These are phyloP conservation scores for Alloteropsis semialata DNA, from an alignment of 176 grass and related monocot genomes.

Conservation along the genomic window DNA sequence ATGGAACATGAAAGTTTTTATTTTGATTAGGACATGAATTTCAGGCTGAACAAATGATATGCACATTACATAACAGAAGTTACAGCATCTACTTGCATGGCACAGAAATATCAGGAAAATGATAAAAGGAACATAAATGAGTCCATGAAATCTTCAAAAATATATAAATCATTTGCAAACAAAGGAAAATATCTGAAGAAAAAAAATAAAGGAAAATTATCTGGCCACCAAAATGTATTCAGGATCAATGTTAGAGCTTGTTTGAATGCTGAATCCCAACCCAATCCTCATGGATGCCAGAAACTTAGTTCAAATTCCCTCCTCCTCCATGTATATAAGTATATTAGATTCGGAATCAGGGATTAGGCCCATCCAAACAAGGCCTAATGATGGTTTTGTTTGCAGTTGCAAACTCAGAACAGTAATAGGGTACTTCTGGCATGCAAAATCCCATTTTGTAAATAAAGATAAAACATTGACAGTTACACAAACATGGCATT, in stretches of 20 bases:
- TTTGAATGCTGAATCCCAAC: not conserved
- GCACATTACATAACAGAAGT: not conserved
- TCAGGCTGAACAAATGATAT: not conserved
- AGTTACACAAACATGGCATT: not conserved
- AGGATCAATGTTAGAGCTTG: not conserved
- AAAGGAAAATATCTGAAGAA: not conserved
- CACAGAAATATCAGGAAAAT: conserved; percentile 7
- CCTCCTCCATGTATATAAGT: not conserved
- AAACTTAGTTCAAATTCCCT: not conserved
- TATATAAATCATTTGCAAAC: not conserved
- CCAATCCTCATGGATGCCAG: not conserved
- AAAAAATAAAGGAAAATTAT: not conserved
- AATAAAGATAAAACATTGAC: not conserved
- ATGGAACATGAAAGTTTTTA: not conserved
- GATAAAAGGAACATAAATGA: not conserved
- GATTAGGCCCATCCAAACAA: not conserved
- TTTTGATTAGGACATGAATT: not conserved
- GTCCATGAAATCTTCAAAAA: not conserved
- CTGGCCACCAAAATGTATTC: not conserved
- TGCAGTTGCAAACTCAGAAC: not conserved
- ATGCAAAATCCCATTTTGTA: not conserved
- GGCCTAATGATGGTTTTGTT: not conserved
- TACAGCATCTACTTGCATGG: not conserved
- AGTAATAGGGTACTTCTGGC: not conserved
- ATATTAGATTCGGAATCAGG: not conserved